Conservation (phyloP, 139 green algal genomes). For the Protoeuglena noctilucae region DNA sequence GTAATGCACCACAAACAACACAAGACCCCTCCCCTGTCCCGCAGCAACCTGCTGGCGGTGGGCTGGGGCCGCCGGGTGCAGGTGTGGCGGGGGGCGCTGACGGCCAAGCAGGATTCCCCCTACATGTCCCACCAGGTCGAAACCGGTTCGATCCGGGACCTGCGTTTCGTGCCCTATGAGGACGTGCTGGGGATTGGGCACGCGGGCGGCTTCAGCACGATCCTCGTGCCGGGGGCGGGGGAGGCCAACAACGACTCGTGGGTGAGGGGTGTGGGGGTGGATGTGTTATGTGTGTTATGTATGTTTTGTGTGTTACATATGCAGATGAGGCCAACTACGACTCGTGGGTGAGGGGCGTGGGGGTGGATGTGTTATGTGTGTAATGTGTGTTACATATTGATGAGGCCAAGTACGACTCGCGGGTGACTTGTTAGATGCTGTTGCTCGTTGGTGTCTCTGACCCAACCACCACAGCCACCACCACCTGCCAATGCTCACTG, state of each 20-base stretch:
- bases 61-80: conserved; percentile 52
- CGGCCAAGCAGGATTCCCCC: conserved; percentile 53
- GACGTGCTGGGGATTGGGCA: conserved; percentile 77
- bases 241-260: conserved; percentile 96
- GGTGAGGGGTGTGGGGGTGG: no score
- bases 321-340: conserved; percentile 95
- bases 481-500: no score
- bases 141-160: conserved; percentile 16
- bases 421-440: no score
- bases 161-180: conserved; percentile 89
- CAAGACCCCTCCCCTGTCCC: no score
- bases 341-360: no score
- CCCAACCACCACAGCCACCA: no score
- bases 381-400: no score
- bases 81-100: conserved; percentile 75
- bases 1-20: no score
- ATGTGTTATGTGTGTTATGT: no score
- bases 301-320: no score
- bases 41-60: conserved; percentile 82
- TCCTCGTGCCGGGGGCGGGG: conserved; percentile 83
- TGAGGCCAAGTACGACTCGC: conserved; percentile 95
- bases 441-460: no score
- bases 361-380: no score
- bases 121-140: conserved; percentile 71
- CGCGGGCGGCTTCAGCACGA: conserved; percentile 32